phyloP scores from a whole-genome alignment of 202 grass and related monocot species.

The Zoysia matrella region DNA sequence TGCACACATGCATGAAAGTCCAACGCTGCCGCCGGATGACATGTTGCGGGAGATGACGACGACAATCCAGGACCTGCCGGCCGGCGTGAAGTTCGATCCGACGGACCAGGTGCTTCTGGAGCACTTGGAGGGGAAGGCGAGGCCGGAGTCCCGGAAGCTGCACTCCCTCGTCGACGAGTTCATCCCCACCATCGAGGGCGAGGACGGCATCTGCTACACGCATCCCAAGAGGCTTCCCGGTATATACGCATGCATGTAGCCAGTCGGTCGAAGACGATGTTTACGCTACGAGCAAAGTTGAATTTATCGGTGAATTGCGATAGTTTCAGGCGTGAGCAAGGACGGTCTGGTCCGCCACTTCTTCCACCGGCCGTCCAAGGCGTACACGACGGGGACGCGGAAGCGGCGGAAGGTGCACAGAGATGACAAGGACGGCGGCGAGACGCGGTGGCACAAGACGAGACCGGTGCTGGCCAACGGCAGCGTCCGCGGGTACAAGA shows the following conservation, averaged over 20 bases:
- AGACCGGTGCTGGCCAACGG: conserved; percentile 59
- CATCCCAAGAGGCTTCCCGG: conserved; percentile 81
- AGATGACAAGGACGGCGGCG: conserved; percentile 49
- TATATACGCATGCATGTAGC: neutral
- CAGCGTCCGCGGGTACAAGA: conserved; percentile 70
- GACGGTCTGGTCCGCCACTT: conserved; percentile 85
- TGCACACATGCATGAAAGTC: no score
- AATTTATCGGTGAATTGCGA: no score
- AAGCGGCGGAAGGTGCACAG: conserved; percentile 85
- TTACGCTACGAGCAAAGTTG: no score
- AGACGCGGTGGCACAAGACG: conserved; percentile 24
- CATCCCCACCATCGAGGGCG: conserved; percentile 49
- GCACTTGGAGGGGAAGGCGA: conserved; percentile 79
- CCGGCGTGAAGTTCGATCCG: conserved; percentile 34
- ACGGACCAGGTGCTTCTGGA: conserved; percentile 80
- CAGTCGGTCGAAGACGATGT: no score
- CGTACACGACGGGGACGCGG: conserved; percentile 84
- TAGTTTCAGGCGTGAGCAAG: conserved; percentile 57
- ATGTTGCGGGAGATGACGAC: conserved; percentile 29
- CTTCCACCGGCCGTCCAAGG: conserved; percentile 87
- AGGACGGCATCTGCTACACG: conserved; percentile 91
- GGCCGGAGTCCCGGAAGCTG: conserved; percentile 58
- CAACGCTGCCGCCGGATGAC: no score
- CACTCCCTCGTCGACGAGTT: conserved; percentile 69
- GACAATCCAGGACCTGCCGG: conserved; percentile 63